These are phyloP conservation scores for Cutaneotrichosporon cutaneum DNA, from an alignment of 1,284 basidiomycete species.

Conservation along the genomic window DNA sequence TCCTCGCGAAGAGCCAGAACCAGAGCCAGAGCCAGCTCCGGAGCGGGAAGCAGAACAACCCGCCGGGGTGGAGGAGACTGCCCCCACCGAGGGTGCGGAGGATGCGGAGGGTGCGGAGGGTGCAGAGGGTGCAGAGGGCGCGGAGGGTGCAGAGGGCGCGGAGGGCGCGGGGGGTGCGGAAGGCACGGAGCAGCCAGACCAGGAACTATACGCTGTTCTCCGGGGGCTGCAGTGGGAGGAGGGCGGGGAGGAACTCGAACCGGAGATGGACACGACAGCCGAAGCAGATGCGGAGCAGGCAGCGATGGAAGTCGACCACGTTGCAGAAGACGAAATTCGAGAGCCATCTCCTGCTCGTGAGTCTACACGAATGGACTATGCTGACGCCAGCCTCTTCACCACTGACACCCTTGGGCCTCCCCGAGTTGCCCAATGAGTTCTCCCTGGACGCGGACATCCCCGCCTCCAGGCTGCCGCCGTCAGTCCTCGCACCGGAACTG, in stretches of 20 bases:
- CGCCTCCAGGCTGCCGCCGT: not conserved
- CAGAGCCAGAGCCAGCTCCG: not conserved
- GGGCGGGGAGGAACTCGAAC: not conserved
- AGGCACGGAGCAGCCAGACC: not conserved
- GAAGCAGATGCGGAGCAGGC: not conserved
- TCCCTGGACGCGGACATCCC: conserved; percentile 2
- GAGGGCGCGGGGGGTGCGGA: not conserved
- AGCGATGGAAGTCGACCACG: not conserved
- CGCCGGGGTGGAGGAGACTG: not conserved
- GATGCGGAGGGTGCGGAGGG: not conserved
- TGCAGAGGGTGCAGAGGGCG: too few relatives aligned
- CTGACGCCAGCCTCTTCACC: conserved; percentile 10
- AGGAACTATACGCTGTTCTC: not conserved
- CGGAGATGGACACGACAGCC: not conserved
- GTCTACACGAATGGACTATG: not conserved
- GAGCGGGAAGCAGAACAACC: conserved; percentile 5
- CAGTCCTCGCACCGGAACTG: conserved; percentile 2
- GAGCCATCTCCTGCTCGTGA: conserved; percentile 4
- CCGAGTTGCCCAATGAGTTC: conserved; percentile 15
- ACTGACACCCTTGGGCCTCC: conserved; percentile 13
- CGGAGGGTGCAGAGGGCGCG: not conserved
- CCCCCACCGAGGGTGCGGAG: not conserved
- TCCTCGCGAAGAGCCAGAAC: conserved; percentile 8
- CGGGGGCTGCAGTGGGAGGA: not conserved
- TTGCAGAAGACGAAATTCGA: not conserved